Evolutionary conservation across 75 land plant genomes (phyloP).

Genomic region (Cryptomeria japonica): DNA sequence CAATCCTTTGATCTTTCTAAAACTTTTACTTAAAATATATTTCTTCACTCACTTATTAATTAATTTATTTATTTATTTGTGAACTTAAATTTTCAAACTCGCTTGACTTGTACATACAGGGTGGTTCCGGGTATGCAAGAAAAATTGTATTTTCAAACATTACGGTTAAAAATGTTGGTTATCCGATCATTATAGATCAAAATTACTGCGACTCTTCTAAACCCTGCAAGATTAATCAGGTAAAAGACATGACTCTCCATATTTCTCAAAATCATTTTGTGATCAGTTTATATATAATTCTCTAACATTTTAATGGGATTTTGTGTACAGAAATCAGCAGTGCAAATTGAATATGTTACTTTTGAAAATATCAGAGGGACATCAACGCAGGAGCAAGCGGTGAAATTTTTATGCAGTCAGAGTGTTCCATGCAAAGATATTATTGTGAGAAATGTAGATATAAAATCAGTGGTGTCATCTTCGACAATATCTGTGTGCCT

Average conservation of each 20-base stretch:
- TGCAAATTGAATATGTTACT: constrained; percentile 35
- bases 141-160: constrained; percentile 28
- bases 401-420: constrained; percentile 50
- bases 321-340: constrained; percentile 40
- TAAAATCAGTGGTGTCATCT: not conserved
- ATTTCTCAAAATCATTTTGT: not conserved
- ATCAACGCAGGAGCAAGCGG: constrained; percentile 31
- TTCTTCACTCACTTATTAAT: no score
- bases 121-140: constrained; percentile 22
- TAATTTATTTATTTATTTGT: no score
- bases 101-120: not conserved
- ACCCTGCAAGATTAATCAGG: constrained; percentile 23
- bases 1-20: no score
- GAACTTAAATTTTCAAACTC: no score
- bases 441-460: not conserved
- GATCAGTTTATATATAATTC: not conserved
- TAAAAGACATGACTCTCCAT: not conserved
- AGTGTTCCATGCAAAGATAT: constrained; percentile 43
- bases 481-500: not conserved
- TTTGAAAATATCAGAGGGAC: constrained; percentile 62
- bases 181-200: constrained; percentile 66
- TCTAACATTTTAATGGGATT: not conserved
- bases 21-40: no score
- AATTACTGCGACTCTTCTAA: constrained; percentile 45
- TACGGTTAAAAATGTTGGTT: not conserved